phyloP scores from a whole-genome alignment of 768 basidiomycete genomes.

The Mycena belliarum region DNA sequence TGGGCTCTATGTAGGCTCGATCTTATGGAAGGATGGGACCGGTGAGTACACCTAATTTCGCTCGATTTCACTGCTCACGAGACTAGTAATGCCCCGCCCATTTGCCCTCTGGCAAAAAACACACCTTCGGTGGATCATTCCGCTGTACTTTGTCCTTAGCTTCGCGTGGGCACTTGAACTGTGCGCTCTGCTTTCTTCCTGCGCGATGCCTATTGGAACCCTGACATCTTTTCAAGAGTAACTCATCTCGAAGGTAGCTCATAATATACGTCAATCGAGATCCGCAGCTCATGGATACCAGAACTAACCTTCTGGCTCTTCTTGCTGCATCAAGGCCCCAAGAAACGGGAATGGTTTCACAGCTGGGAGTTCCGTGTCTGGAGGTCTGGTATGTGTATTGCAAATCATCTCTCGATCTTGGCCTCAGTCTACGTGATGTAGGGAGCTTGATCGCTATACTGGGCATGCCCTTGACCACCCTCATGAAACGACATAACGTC shows the following conservation, averaged over 20 bases:
- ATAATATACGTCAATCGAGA: not conserved
- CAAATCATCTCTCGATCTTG: not conserved
- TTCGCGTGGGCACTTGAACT: conserved; percentile 76
- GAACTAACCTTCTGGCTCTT: conserved; percentile 85
- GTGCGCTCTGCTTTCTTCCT: conserved; percentile 40
- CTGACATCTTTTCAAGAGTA: conserved; percentile 42
- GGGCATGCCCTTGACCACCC: conserved; percentile 71
- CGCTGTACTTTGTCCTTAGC: conserved; percentile 71
- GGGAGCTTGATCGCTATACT: conserved; percentile 65
- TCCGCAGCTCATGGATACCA: conserved; percentile 27
- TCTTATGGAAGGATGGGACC: conserved; percentile 33
- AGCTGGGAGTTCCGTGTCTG: conserved; percentile 79
- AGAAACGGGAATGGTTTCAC: conserved; percentile 73
- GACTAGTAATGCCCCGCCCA: conserved; percentile 60
- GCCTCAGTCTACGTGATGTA: conserved; percentile 27
- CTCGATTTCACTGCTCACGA: conserved; percentile 2
- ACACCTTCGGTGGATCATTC: conserved; percentile 59
- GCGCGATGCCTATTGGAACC: not conserved
- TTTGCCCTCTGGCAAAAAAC: conserved; percentile 47
- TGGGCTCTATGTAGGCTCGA: conserved; percentile 40
- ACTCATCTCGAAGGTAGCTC: conserved; percentile 78
- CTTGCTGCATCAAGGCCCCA: conserved; percentile 73
- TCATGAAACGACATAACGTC: conserved; percentile 58
- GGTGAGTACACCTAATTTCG: conserved; percentile 29
- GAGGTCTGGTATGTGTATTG: conserved; percentile 56